phyloP scores from a whole-genome alignment of 352 stramenopile genomes.

The Globisporangium yorkense region DNA sequence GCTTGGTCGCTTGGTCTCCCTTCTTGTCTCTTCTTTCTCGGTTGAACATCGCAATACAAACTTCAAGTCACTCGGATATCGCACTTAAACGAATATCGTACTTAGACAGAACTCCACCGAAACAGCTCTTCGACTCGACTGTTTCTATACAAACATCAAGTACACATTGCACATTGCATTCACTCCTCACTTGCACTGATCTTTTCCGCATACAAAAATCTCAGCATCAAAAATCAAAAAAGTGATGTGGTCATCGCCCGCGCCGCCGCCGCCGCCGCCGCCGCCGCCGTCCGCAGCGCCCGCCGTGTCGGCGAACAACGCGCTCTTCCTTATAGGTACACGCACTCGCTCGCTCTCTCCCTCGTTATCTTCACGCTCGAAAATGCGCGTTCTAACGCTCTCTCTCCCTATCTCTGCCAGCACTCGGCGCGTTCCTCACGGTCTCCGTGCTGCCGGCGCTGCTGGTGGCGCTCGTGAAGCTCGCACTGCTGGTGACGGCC shows the following conservation, averaged over 20 bases:
- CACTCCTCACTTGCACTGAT: neutral
- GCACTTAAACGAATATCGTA: neutral
- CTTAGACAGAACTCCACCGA: neutral
- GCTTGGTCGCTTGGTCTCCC: neutral
- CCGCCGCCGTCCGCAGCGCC: slow-evolving; percentile 11
- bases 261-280: slow-evolving; percentile 8
- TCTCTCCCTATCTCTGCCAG: slow-evolving; percentile 14
- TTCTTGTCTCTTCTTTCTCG: neutral
- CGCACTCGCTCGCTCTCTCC: slow-evolving; percentile 1
- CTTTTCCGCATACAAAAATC: neutral
- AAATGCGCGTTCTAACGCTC: neutral
- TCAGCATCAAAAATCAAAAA: no score
- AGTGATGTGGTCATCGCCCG: slow-evolving; percentile 3
- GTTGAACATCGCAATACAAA: slow-evolving; percentile 14
- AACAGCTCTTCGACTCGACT: neutral
- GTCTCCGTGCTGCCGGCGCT: slow-evolving; percentile 58
- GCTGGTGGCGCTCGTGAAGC: slow-evolving; percentile 33
- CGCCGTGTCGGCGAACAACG: slow-evolving; percentile 49
- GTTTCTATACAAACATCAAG: neutral
- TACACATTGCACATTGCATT: neutral
- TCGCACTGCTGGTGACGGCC: slow-evolving; percentile 24
- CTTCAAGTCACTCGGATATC: slow-evolving; percentile 2
- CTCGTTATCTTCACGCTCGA: neutral
- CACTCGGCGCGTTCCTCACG: slow-evolving; percentile 66
- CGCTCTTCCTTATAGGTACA: slow-evolving; percentile 67